phyloP scores from a whole-genome alignment of 495 filamentous ascomycete species.

The Zalerion maritima region DNA sequence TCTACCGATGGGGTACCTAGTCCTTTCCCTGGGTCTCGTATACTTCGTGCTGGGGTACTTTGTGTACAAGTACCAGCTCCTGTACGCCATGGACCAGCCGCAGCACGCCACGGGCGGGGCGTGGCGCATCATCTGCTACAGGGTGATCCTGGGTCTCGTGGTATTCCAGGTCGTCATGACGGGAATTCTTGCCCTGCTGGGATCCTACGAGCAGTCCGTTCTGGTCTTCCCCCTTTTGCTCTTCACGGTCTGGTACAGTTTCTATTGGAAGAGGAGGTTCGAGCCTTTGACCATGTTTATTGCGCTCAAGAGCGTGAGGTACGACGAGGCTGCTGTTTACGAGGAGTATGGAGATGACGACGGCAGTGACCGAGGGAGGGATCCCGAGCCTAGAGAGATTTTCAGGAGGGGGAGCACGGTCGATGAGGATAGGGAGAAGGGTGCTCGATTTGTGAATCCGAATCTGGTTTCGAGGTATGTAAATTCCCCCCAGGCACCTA shows the following conservation, averaged over 20 bases:
- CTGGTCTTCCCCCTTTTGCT: constrained; percentile 63
- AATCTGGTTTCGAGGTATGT: constrained; percentile 53
- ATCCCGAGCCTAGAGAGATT: constrained; percentile 14
- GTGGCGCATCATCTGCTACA: constrained; percentile 90
- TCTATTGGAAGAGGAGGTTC: constrained; percentile 58
- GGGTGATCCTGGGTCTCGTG: constrained; percentile 66
- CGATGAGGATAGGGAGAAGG: constrained; percentile 54
- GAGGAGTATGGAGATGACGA: constrained; percentile 24
- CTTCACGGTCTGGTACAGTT: constrained; percentile 72
- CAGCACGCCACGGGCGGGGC: constrained; percentile 88
- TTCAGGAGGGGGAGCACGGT: constrained; percentile 33
- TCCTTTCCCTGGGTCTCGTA: constrained; percentile 66
- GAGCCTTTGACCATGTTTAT: constrained; percentile 84
- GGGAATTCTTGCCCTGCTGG: constrained; percentile 63
- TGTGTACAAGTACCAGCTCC: constrained; percentile 93
- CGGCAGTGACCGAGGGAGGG: constrained; percentile 14
- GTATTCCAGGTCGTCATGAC: constrained; percentile 88
- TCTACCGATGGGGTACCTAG: constrained; percentile 65
- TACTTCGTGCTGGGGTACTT: constrained; percentile 87
- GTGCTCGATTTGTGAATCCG: constrained; percentile 56
- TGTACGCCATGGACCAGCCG: constrained; percentile 96
- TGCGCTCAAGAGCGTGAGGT: constrained; percentile 67
- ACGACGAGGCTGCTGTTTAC: constrained; percentile 31
- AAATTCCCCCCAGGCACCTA: too few relatives aligned
- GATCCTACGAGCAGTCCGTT: constrained; percentile 52